These are phyloP conservation scores for Sporisorium reilianum DNA, from an alignment of 1,284 basidiomycete species.

Conservation along the genomic window DNA sequence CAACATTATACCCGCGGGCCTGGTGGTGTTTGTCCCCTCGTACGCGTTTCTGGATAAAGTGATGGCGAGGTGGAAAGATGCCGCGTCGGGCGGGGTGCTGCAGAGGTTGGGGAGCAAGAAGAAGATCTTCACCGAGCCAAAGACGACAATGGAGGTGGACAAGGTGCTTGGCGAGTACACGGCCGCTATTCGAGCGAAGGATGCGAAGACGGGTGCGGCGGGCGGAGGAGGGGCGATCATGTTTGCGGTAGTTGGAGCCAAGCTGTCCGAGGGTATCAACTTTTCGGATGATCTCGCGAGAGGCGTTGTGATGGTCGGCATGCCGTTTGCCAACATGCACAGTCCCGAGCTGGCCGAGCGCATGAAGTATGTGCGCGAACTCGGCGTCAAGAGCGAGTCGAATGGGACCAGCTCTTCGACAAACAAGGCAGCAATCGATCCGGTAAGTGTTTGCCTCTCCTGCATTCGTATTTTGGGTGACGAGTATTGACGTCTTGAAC, in stretches of 20 bases:
- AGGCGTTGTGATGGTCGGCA: constrained; percentile 85
- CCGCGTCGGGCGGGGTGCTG: constrained; percentile 72
- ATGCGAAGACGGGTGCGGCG: constrained; percentile 1
- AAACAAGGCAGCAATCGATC: constrained; percentile 12
- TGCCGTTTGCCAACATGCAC: constrained; percentile 93
- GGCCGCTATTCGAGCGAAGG: constrained; percentile 71
- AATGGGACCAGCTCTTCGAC: not conserved
- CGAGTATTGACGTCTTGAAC: not conserved
- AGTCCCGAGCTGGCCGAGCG: constrained; percentile 90
- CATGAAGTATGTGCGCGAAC: constrained; percentile 73
- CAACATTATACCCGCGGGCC: constrained; percentile 83
- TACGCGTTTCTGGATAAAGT: constrained; percentile 84
- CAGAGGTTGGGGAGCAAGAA: constrained; percentile 80
- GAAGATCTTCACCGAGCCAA: constrained; percentile 89
- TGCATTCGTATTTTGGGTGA: not conserved
- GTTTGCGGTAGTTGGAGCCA: constrained; percentile 94
- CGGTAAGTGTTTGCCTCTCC: constrained; percentile 19
- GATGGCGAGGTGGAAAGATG: constrained; percentile 78
- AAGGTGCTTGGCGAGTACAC: constrained; percentile 82
- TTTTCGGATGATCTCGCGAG: constrained; percentile 86
- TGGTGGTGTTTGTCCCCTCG: constrained; percentile 94
- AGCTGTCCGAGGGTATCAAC: constrained; percentile 96
- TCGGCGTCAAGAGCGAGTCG: constrained; percentile 23
- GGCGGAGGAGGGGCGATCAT: constrained; percentile 64
- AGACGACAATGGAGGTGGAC: constrained; percentile 81